Base-by-base conservation (phyloP, 352 stramenopile species). In the Pythium sukuiense region DNA sequence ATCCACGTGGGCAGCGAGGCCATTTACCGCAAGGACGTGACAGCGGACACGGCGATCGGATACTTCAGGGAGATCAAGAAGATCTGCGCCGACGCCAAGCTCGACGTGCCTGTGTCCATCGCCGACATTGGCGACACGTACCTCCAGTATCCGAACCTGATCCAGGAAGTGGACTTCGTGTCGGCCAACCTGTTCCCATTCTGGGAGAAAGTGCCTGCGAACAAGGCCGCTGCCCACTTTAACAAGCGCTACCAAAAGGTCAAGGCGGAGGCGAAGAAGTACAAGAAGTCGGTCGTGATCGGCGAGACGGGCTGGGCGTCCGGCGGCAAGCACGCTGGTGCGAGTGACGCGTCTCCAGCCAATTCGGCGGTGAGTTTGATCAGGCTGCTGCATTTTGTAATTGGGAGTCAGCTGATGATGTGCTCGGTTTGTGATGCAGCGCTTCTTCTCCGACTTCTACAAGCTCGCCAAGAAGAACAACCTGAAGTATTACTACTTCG, bases 1-100 rank as follows among this genome's bases (percentile, higher is more conserved):
- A 76, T 92, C 43, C 79, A 89, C 62, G 83, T 92, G 20, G 81
- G 83, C 37, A 90, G 81, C 32, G 83, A 92, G 46, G 79, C 80
- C 0, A 63, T 92, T 12, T 90, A 90, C 67, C 81, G 83, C 24
- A 69, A 76, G 11, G 80, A 92, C 7, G 67, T 90, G 48, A 85
- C 70, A 6, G 67, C 65, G 26, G 53, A 56, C 8, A 70, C 71
- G 27, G 75, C 72, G 20, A 82, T 89, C 55, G 59, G 32, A 9
- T 61, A 81, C 70, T 61, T 80, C 26, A 63, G 74, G 6, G 62
- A 69, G 26, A 68, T 88, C 61, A 87, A 88, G 54, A 52, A 63
- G 33, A 55, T 86, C 18, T 71, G 76, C 11, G 24, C 14, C 0
- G 46, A 69, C 0, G 59, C 79, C 32, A 59, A 63, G n/a, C 33